Evolutionary conservation across 495 filamentous ascomycete genomes (phyloP).

Genomic region (Daldinia childiae): DNA sequence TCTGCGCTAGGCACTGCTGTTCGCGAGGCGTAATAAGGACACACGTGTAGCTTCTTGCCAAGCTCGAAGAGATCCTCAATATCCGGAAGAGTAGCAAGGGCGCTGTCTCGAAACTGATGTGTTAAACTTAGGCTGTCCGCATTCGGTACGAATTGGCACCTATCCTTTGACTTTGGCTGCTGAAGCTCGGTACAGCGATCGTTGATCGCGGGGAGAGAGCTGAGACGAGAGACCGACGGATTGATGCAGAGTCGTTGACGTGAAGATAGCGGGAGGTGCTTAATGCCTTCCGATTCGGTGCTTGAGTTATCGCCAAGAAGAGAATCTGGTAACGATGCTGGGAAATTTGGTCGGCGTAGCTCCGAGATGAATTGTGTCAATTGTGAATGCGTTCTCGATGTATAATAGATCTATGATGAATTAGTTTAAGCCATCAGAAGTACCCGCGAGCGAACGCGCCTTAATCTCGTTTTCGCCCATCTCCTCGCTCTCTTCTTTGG

Average conservation of each 20-base stretch:
- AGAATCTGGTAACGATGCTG: constrained; percentile 60
- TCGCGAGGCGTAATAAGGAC: constrained; percentile 95
- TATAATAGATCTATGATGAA: constrained; percentile 78
- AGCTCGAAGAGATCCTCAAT: constrained; percentile 89
- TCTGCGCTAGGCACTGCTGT: constrained; percentile 84
- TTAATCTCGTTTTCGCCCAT: constrained; percentile 70
- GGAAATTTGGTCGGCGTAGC: constrained; percentile 80
- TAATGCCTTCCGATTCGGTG: constrained; percentile 69
- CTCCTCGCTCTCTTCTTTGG: constrained; percentile 56
- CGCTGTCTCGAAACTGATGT: constrained; percentile 87
- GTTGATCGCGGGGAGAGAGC: constrained; percentile 85
- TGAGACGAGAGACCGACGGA: constrained; percentile 74
- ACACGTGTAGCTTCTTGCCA: constrained; percentile 82
- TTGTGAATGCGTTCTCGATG: constrained; percentile 95
- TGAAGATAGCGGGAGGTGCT: constrained; percentile 88
- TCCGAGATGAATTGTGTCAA: constrained; percentile 93
- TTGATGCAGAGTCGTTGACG: constrained; percentile 96
- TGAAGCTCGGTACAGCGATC: constrained; percentile 94
- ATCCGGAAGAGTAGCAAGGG: constrained; percentile 84
- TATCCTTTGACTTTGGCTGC: constrained; percentile 72
- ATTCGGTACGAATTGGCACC: constrained; percentile 81
- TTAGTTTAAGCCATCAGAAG: constrained; percentile 8
- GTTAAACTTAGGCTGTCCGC: constrained; percentile 75
- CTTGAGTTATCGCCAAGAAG: constrained; percentile 43
- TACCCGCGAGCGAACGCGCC: constrained; percentile 45